Percentiles rank a stretch among this genome's conserved stretches.
phyloP scores from a whole-genome alignment of 768 basidiomycete species.

The Hypsizygus marmoreus region DNA sequence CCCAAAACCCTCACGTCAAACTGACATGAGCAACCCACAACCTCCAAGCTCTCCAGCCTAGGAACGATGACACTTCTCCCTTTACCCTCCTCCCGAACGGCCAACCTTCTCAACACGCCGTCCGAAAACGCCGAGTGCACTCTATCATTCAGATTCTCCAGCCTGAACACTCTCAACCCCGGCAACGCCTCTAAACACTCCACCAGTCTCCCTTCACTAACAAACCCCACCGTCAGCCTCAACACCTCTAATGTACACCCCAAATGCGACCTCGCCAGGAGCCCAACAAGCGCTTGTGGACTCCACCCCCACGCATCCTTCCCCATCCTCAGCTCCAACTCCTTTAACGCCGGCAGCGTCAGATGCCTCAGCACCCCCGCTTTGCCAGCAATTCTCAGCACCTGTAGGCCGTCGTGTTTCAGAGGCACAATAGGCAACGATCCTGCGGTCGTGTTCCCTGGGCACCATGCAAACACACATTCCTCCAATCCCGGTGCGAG shows the following conservation, averaged over 20 bases:
- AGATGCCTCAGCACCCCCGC: conserved; percentile 1
- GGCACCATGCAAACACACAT: too few species aligned
- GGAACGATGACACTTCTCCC: conserved; percentile 2
- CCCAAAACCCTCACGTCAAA: conserved; percentile 4
- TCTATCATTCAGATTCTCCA: conserved; percentile 10
- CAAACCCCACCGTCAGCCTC: conserved; percentile 8
- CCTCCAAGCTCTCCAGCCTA: conserved; percentile 6
- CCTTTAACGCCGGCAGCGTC: conserved; percentile 9
- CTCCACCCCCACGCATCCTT: conserved; percentile 6
- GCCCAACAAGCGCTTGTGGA: background rate
- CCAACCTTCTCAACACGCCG: conserved; percentile 2
- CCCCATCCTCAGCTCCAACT: conserved; percentile 1
- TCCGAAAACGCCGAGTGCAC: conserved; percentile 10
- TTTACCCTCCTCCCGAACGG: background rate
- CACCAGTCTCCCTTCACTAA: background rate
- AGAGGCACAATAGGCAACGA: background rate
- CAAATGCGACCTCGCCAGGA: conserved; percentile 6
- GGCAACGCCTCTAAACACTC: conserved; percentile 9
- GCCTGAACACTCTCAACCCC: conserved; percentile 1
- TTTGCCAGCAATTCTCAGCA: background rate
- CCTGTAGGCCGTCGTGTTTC: background rate
- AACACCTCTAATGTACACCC: conserved; percentile 4
- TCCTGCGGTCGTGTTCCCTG: conserved; percentile 1
- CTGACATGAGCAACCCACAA: conserved; percentile 4
- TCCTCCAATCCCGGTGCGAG: too few species aligned